phyloP scores from a whole-genome alignment of 441 rosid genomes.

The Populus trichocarpa region DNA sequence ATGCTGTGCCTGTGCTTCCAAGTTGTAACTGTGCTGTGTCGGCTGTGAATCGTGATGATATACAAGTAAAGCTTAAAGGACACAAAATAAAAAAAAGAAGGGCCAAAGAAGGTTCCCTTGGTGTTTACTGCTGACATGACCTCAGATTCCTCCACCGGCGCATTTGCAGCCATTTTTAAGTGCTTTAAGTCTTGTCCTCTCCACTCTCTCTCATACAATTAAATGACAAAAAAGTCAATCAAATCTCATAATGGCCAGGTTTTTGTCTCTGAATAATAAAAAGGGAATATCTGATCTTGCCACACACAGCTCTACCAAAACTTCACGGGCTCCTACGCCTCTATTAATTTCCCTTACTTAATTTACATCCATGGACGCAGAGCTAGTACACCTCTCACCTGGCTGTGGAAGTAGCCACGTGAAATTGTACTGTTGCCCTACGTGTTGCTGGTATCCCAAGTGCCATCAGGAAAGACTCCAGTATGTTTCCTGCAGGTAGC shows the following conservation, averaged over 20 bases:
- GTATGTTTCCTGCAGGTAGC: background rate
- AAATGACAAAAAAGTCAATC: constrained; percentile 20
- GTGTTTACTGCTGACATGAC: constrained; percentile 10
- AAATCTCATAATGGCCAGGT: background rate
- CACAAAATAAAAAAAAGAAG: background rate
- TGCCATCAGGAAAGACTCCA: background rate
- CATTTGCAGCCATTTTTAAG: constrained; percentile 31
- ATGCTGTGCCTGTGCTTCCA: no score
- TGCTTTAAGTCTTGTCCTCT: constrained; percentile 14
- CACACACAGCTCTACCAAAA: background rate
- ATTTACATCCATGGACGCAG: no score
- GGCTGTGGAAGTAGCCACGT: constrained; percentile 27
- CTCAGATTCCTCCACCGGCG: constrained; percentile 23
- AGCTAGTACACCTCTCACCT: background rate
- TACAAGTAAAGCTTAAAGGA: no score
- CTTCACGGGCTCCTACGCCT: background rate
- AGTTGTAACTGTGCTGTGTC: background rate
- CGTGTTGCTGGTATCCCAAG: background rate
- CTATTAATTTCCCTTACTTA: background rate
- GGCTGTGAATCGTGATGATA: background rate
- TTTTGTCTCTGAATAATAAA: constrained; percentile 4
- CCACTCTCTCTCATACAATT: background rate
- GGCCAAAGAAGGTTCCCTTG: constrained; percentile 25
- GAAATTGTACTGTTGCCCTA: constrained; percentile 2
- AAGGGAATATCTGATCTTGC: background rate